Base-by-base conservation (phyloP, 805 yeast genomes). In the Candida sphagnicola region DNA sequence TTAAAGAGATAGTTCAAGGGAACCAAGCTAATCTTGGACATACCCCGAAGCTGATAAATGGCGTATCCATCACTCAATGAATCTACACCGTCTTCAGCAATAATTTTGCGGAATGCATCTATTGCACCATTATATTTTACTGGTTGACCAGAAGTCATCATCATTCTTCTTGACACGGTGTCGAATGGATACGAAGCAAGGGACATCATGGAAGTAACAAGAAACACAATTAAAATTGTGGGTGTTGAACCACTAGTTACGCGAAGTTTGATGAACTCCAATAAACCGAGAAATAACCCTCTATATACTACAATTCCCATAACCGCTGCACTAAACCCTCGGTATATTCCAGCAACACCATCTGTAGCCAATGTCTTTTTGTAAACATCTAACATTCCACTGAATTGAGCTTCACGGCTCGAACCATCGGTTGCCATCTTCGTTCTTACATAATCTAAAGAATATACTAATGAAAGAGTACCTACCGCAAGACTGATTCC, bases 81-180 rank as follows among this genome's bases (percentile, higher is more conserved):
- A 47, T 66, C 62, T 61, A 86, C 72, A 87, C 97, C 97, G 76
- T 90, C 96, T 67, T 91, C 88, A 57, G 95, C 95, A 59, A 90
- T 91, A 68, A 89, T 87, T 77, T 88, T 74, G 59, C 67, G 75
- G 86, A 85, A 82, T 73, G 91, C 86, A 72, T 90, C 96, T 70
- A 86, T 78, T 57, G 96, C 95, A 77, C 95, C 93, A 66, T 81
- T 75, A 79, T 89, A 89, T 78, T 90, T 89, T 61, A 89, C 95
- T 63, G 95, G 95, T 78, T 88, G 95, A 74, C 97, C 97, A 57
- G 97, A 90, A 60, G 97, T 89, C 97, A 89, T 89, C 97, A 89
- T 89, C 97, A 89, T 89, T 85, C 97, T 88, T 86, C 97, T 88
- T 85, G 96, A 89, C 67, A 89, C 89, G 66, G 97, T 89, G 77